Percentiles rank a stretch among this genome's conserved stretches.
phyloP scores from a whole-genome alignment of 2,329 filamentous ascomycete species.

The Didymellaceae sp. region DNA sequence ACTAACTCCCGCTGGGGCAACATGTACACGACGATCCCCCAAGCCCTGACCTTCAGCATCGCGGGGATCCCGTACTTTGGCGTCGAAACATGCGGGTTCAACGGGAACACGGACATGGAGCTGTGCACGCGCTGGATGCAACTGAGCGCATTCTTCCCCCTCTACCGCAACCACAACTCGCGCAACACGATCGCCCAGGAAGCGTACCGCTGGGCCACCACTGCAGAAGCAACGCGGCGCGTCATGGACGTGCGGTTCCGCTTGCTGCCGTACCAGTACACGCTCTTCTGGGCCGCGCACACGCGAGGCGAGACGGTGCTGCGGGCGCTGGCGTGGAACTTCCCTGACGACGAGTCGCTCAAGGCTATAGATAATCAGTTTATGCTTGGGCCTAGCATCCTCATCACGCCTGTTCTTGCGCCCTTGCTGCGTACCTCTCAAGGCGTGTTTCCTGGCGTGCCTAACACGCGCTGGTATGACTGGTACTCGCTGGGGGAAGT shows the following conservation, averaged over 20 bases:
- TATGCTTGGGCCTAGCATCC: conserved; percentile 67
- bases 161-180: conserved; percentile 76
- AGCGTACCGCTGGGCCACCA: conserved; percentile 70
- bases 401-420: conserved; percentile 69
- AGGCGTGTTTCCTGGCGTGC: conserved; percentile 69
- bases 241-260: conserved; percentile 73
- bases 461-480: no score
- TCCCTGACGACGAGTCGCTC: conserved; percentile 69
- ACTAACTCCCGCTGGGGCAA: conserved; percentile 71
- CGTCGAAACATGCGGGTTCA: conserved; percentile 65
- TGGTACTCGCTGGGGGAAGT: no score
- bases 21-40: conserved; percentile 75
- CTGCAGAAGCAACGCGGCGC: conserved; percentile 64
- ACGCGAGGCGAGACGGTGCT: conserved; percentile 71
- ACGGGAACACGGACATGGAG: conserved; percentile 67
- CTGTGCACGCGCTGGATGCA: conserved; percentile 76
- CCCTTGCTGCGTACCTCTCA: conserved; percentile 65
- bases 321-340: conserved; percentile 74
- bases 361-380: conserved; percentile 70
- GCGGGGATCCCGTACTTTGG: conserved; percentile 78
- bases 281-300: conserved; percentile 69
- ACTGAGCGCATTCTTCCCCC: conserved; percentile 73
- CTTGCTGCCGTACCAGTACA: conserved; percentile 76
- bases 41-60: conserved; percentile 73
- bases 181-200: conserved; percentile 67